phyloP scores from a whole-genome alignment of 2,329 filamentous ascomycete species.

The Cytospora mali region DNA sequence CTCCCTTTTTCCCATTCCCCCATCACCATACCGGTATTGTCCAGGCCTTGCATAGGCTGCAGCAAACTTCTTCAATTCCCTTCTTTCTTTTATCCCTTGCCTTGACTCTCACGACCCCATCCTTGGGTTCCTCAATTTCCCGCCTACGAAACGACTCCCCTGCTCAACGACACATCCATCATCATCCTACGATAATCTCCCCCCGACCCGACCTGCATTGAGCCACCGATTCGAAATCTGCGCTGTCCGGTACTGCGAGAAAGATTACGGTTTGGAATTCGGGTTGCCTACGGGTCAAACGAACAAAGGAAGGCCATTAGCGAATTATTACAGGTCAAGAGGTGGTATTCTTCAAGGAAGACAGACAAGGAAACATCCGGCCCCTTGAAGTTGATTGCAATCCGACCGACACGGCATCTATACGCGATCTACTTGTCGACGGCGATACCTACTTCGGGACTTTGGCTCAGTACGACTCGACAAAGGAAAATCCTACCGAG shows the following conservation, averaged over 20 bases:
- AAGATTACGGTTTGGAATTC: constrained; percentile 7
- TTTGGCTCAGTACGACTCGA: neutral
- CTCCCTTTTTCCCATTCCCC: constrained; percentile 19
- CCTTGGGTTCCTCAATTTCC: constrained; percentile 4
- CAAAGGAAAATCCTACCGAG: constrained; percentile 3
- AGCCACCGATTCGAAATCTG: constrained; percentile 14
- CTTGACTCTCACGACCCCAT: constrained; percentile 18
- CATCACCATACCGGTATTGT: constrained; percentile 20
- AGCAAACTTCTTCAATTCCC: constrained; percentile 24
- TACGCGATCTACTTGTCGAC: constrained; percentile 6
- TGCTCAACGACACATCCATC: constrained; percentile 11
- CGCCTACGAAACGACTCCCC: constrained; percentile 12
- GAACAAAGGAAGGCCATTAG: neutral
- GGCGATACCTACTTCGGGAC: constrained; percentile 6
- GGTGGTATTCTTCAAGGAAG: constrained; percentile 6
- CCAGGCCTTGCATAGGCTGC: constrained; percentile 18
- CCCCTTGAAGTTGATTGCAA: neutral
- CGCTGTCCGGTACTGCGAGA: constrained; percentile 26
- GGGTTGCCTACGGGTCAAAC: neutral
- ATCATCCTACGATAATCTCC: constrained; percentile 8
- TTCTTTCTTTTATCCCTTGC: constrained; percentile 26
- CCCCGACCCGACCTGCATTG: constrained; percentile 6
- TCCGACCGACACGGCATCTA: neutral
- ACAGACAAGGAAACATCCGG: constrained; percentile 7
- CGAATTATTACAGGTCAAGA: constrained; percentile 6